Evolutionary conservation across 768 basidiomycete genomes (phyloP).

Genomic region (Rhodotorula diobovata): DNA sequence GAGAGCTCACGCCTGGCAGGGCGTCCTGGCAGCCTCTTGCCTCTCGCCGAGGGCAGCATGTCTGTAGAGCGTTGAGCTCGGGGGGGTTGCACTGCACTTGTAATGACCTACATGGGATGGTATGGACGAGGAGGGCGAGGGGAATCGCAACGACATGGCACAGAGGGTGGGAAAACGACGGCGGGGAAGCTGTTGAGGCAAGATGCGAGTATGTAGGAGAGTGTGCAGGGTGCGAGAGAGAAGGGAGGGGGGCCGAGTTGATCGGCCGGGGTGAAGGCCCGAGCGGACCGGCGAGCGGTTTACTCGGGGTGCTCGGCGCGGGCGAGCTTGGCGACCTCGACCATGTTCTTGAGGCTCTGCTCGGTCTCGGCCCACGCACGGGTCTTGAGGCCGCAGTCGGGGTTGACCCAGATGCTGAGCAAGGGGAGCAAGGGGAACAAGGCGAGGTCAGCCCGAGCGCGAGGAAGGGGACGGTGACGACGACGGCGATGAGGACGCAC

Average conservation of each 20-base stretch:
- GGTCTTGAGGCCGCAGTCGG: slow-evolving; percentile 97
- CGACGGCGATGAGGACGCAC: background rate
- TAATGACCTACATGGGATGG: too few relatives aligned
- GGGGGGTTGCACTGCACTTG: too few relatives aligned
- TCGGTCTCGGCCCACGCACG: slow-evolving; percentile 50
- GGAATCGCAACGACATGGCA: background rate
- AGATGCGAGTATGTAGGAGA: too few relatives aligned
- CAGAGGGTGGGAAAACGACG: background rate
- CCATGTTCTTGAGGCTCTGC: slow-evolving; percentile 59
- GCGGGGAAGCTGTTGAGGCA: background rate
- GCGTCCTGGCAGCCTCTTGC: too few relatives aligned
- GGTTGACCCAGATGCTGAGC: slow-evolving; percentile 77
- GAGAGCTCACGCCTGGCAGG: too few relatives aligned
- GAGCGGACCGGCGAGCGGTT: too few relatives aligned
- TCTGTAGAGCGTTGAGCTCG: too few relatives aligned
- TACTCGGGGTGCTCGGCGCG: slow-evolving; percentile 59
- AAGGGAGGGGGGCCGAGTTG: too few relatives aligned
- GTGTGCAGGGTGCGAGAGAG: too few relatives aligned
- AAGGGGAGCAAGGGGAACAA: background rate
- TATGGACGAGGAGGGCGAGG: too few relatives aligned
- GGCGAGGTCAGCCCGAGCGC: background rate
- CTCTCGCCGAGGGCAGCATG: too few relatives aligned
- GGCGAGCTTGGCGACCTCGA: slow-evolving; percentile 88
- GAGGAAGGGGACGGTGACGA: background rate
- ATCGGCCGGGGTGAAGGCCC: too few relatives aligned